A percentile compares a stretch with the other conserved stretches of the same genome.
Evolutionary conservation across 208 protist genomes (phyloP).

Genomic region (Crithidia bombi): DNA sequence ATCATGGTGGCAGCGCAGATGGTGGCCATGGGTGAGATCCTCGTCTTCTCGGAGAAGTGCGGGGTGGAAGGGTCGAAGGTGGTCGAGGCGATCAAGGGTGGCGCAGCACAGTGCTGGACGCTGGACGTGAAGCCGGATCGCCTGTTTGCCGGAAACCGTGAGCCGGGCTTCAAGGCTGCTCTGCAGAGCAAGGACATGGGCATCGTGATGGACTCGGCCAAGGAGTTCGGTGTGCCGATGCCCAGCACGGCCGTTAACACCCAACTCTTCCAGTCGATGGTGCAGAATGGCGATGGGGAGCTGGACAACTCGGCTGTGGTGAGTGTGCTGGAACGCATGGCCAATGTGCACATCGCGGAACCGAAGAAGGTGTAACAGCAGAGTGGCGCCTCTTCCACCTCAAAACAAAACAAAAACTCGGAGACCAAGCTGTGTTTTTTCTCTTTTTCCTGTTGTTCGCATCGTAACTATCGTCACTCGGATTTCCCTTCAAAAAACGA

Average conservation of each 20-base stretch:
- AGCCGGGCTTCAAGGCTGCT: conserved; percentile 95
- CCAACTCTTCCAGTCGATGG: conserved; percentile 92
- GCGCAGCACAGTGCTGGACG: conserved; percentile 94
- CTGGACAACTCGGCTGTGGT: conserved; percentile 94
- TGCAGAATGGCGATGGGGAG: conserved; percentile 89
- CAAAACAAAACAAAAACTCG: too few relatives aligned
- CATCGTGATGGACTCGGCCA: conserved; percentile 93
- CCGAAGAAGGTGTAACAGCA: conserved; percentile 41
- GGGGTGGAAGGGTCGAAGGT: conserved; percentile 85
- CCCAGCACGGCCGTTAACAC: conserved; percentile 91
- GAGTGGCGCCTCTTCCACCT: too few relatives aligned
- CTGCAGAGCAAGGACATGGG: conserved; percentile 95
- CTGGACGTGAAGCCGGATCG: conserved; percentile 92
- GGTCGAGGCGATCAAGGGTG: conserved; percentile 87
- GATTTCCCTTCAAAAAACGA: background rate
- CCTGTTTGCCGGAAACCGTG: conserved; percentile 92
- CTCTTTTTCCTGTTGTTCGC: background rate
- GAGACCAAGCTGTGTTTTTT: too few relatives aligned
- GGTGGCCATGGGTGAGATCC: conserved; percentile 94
- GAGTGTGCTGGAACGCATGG: conserved; percentile 92
- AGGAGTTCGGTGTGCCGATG: conserved; percentile 86
- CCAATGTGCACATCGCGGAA: conserved; percentile 82
- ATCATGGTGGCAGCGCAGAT: conserved; percentile 95
- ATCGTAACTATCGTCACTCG: background rate
- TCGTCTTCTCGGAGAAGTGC: conserved; percentile 93